Base-by-base conservation (phyloP, 73 alveolate species). In the Effrenium voratum region DNA sequence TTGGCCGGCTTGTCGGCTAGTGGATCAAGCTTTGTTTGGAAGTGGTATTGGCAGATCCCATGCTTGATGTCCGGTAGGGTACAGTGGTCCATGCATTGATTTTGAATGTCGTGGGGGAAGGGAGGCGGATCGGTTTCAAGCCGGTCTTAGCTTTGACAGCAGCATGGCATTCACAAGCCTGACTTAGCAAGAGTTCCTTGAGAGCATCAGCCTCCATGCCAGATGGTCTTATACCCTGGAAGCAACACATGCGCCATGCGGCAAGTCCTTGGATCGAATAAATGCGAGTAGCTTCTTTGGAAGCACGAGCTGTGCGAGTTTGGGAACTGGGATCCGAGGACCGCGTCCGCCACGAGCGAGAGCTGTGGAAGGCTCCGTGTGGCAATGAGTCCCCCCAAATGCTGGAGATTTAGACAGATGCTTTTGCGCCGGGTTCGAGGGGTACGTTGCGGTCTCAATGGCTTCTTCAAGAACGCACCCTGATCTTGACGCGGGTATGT, bases 361-460 rank as follows among this genome's bases (percentile, higher is more conserved):
- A 92, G 98, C 98, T 92, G 19, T 92, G 98, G 98, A 92, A 92
- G 98, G 98, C 73, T n/a, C n/a, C n/a, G n/a, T n/a, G n/a, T n/a
- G n/a, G n/a, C n/a, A n/a, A n/a, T n/a, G n/a, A n/a, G n/a, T n/a
- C n/a, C n/a, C n/a, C n/a, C n/a, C n/a, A n/a, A n/a, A n/a, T n/a
- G n/a, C n/a, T n/a, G n/a, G n/a, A n/a, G n/a, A n/a, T n/a, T 19
- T 52, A 52, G 63, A 52, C 63, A 52, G 41, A 1, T 46, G 44
- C 45, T 5, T 32, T 81, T 30, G 45, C 68, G n/a, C n/a, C n/a
- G n/a, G n/a, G n/a, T n/a, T n/a, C n/a, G n/a, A n/a, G n/a, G n/a
- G n/a, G n/a, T n/a, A n/a, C n/a, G n/a, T n/a, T n/a, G 22, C 79
- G 38, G 40, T 68, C 44, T 72, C 83, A 22, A n/a, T 30, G 49